Conservation (phyloP, 352 stramenopile genomes). For the Globisporangium irregulare region DNA sequence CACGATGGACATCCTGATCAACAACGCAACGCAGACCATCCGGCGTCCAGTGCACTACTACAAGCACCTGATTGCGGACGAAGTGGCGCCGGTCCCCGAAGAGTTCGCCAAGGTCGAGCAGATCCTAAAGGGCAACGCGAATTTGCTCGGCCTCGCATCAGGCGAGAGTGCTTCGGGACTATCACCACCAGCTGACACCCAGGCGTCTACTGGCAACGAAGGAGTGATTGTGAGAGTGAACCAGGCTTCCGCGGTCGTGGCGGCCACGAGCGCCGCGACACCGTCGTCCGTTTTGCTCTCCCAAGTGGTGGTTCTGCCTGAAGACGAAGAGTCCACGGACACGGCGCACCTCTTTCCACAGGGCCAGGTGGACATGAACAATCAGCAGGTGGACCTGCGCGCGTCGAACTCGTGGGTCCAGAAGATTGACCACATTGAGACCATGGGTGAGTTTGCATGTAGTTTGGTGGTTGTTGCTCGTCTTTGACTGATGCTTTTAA, state of each 20-base stretch:
- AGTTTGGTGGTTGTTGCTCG: neutral
- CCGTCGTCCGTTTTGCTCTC: constrained; percentile 87
- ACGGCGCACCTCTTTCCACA: constrained; percentile 52
- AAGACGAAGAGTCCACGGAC: constrained; percentile 76
- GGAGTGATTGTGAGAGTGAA: constrained; percentile 30
- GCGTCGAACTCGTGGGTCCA: constrained; percentile 91
- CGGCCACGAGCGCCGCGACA: constrained; percentile 19
- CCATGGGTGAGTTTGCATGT: constrained; percentile 41
- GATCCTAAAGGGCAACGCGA: constrained; percentile 52
- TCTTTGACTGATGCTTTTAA: neutral
- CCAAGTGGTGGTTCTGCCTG: constrained; percentile 82
- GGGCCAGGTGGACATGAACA: constrained; percentile 89
- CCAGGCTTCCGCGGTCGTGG: constrained; percentile 14
- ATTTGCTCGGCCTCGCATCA: constrained; percentile 25
- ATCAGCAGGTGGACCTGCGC: constrained; percentile 92
- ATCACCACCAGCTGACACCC: neutral
- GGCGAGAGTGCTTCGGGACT: neutral
- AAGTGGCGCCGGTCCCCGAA: constrained; percentile 54
- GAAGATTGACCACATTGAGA: constrained; percentile 75
- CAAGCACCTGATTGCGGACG: constrained; percentile 76
- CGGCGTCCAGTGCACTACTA: constrained; percentile 92
- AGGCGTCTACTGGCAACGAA: neutral
- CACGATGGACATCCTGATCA: constrained; percentile 93
- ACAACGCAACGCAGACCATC: constrained; percentile 97
- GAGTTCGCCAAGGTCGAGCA: constrained; percentile 39